Percentiles rank a stretch among this genome's conserved stretches.
Conservation (phyloP, 2,329 filamentous ascomycete species). For the Epichloe glyceriae region DNA sequence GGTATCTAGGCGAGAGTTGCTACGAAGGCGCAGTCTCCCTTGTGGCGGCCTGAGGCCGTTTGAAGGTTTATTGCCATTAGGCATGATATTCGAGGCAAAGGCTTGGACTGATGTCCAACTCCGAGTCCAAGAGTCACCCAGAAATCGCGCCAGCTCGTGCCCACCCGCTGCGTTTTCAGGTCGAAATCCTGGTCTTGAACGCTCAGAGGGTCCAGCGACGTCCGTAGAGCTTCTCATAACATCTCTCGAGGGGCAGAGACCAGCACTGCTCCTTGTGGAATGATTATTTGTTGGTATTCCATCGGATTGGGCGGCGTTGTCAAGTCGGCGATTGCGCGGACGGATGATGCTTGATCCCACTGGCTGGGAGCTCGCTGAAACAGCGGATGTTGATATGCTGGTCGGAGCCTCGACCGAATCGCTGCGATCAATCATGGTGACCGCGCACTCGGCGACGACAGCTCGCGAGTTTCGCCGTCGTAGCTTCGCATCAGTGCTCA, state of each 20-base stretch:
- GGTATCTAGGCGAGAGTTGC: constrained; percentile 12
- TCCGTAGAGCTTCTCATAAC: neutral
- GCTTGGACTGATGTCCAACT: constrained; percentile 44
- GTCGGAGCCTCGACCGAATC: constrained; percentile 18
- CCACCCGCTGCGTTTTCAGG: constrained; percentile 20
- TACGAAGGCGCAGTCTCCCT: constrained; percentile 1
- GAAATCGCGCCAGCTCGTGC: constrained; percentile 26
- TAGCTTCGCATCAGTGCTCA: constrained; percentile 20
- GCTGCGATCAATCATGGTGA: constrained; percentile 24
- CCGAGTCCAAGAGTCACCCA: constrained; percentile 38
- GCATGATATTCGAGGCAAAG: constrained; percentile 34
- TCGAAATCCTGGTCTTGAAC: constrained; percentile 8
- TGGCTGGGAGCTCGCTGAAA: constrained; percentile 28
- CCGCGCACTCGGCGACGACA: constrained; percentile 19
- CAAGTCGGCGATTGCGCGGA: constrained; percentile 37
- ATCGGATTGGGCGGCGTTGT: constrained; percentile 17
- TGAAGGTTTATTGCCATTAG: constrained; percentile 13
- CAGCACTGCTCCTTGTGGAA: neutral
- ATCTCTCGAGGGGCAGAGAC: neutral
- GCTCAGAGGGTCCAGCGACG: neutral
- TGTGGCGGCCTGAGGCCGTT: neutral
- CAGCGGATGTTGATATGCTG: constrained; percentile 33
- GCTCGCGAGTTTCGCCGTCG: constrained; percentile 14
- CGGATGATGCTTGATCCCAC: constrained; percentile 28
- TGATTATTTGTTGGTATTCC: constrained; percentile 11